Percentiles rank a stretch among this genome's conserved stretches.
These are phyloP conservation scores for Isatis lusitanica DNA, from an alignment of 441 rosid species.

Conservation along the genomic window DNA sequence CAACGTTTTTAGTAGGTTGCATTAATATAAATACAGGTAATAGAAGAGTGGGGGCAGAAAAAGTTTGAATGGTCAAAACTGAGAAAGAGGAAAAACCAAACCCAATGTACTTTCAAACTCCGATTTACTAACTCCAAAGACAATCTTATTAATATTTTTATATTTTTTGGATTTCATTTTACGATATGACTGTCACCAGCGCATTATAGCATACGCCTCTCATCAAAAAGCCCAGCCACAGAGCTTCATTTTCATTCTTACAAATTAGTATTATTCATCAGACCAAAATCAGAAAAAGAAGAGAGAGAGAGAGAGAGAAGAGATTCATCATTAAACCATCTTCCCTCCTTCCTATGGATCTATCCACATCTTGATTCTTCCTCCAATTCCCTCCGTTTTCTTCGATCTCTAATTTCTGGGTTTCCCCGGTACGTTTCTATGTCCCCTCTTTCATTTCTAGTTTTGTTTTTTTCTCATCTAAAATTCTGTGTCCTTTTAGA, in stretches of 20 bases:
- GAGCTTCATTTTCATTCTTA: slow-evolving; percentile 12
- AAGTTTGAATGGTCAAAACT: slow-evolving; percentile 42
- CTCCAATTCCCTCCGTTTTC: not conserved
- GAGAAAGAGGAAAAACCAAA: slow-evolving; percentile 33
- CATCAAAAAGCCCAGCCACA: slow-evolving; percentile 38
- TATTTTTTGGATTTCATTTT: slow-evolving; percentile 18
- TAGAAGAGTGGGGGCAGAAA: not conserved
- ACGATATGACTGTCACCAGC: slow-evolving; percentile 41
- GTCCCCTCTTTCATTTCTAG: not conserved
- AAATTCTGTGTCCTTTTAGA: not conserved
- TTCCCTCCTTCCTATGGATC: slow-evolving; percentile 28
- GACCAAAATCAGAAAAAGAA: slow-evolving; percentile 20
- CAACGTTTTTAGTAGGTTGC: slow-evolving; percentile 15
- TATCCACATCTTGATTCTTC: slow-evolving; percentile 28
- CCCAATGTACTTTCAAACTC: slow-evolving; percentile 39
- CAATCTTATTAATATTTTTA: not conserved
- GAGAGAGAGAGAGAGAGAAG: slow-evolving; percentile 4
- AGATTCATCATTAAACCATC: slow-evolving; percentile 32
- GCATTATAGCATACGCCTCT: slow-evolving; percentile 33
- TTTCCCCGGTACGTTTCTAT: slow-evolving; percentile 20
- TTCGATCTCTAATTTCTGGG: slow-evolving; percentile 28
- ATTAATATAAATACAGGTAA: not conserved
- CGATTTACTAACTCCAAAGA: slow-evolving; percentile 34
- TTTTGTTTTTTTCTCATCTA: not conserved
- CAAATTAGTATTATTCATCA: slow-evolving; percentile 35